Evolutionary conservation across 225 moss, liverwort and hornwort species (phyloP), one percentile per base, ranked within the genome.

Genomic region (Sphagnum contortum): DNA sequence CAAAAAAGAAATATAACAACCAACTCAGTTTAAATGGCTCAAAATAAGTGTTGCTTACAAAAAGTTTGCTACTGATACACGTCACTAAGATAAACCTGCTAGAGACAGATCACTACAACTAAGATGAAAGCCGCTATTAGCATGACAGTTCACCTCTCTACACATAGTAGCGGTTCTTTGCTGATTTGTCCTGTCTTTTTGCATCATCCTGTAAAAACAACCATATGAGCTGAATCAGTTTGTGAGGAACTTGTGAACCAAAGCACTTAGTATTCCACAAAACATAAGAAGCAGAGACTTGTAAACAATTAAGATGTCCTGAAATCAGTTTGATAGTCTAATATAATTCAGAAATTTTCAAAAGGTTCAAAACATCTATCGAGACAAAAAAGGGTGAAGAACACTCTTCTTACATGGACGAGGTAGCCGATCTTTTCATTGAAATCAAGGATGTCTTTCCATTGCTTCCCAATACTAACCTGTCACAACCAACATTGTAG

Each of bases 401-500:
- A 13, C 29, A 3, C 5, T 4, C 5, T 12, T 62, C 86, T 74
- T 70, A 87, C 94, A 75, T 96, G 95, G 12, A 90, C 86, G 48
- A 90, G 75, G 63, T 89, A 96, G 50, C 73, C 77, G 47, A 95
- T 84, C 67, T 90, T 92, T 4, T 95, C 92, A 68, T 77, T 92
- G 67, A 77, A 76, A 60, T 95, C 95, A 67, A 92, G 64, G 46
- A 88, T 79, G 48, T 84, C 83, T 70, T 95, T 95, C 92, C 95
- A 95, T 83, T 95, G 95, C 76, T 87, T 95, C 49, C 82, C 95
- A 72, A 95, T 76, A 79, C 82, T 90, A 29, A 89, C 47, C 91
- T 95, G 88, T 55, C 47, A 64, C 61, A 63, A 44, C 44, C 46
- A 57, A 7, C 47, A 8, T 29, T 29, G 29, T 29, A 29, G 29